Evolutionary conservation across 1,139 yeast genomes (phyloP), one percentile per base, ranked within the genome.

Genomic region (Sugiyamaella sp.): DNA sequence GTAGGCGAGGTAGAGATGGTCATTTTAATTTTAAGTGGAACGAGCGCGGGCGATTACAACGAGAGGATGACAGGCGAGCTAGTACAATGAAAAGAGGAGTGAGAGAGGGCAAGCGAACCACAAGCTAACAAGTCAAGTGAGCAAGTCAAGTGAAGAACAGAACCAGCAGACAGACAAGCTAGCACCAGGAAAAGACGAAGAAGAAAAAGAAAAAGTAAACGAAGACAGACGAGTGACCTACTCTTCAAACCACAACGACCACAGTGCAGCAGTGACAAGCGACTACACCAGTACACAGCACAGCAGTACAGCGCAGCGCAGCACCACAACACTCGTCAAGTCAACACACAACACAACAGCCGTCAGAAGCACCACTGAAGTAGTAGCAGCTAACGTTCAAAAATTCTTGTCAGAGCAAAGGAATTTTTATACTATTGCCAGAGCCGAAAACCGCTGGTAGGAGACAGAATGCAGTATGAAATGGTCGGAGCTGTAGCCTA

Each of bases 1-100:
- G 37, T 39, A 6, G 43, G 17, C 14, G 44, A 46, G 16, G 41
- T 46, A 9, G 49, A 46, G 3, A 46, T 19, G 14, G 41, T 10
- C 35, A 29, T 29, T 5, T 4, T 29, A 29, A 14, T n/a, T n/a
- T n/a, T n/a, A n/a, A n/a, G n/a, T n/a, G n/a, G n/a, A n/a, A n/a
- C n/a, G n/a, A n/a, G n/a, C n/a, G n/a, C n/a, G n/a, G n/a, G n/a
- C n/a, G n/a, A n/a, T n/a, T n/a, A 8, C 14, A 29, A 29, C 14
- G 35, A 29, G 29, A 6, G 14, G n/a, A 29, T 14, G 35, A 29
- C 35, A 29, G 14, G 41, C 4, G 14, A 35, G 14, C 20, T 12
- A 9, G 14, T n/a, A 9, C 16, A 21, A 24, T 41, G 16, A 29
- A 42, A n/a, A 42, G 24, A 19, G 20, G 45, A 4, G 45, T 6